phyloP scores from a whole-genome alignment of 179 eudicot species.

The Gypsophila paniculata region DNA sequence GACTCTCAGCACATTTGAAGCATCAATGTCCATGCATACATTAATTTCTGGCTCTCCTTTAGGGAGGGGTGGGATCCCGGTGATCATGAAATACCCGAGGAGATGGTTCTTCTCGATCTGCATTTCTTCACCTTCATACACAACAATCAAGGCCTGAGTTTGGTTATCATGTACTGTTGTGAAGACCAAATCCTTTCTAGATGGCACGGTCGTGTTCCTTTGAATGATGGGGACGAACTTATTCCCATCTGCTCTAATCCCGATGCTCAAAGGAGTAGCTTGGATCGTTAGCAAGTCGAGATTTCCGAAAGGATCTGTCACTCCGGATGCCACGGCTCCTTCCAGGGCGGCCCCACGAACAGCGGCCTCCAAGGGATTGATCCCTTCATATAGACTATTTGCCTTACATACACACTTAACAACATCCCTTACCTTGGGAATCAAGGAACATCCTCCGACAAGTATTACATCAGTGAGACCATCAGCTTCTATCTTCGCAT shows the following conservation, averaged over 20 bases:
- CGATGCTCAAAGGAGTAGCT: slow-evolving; percentile 70
- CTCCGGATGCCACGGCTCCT: slow-evolving; percentile 88
- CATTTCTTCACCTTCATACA: slow-evolving; percentile 70
- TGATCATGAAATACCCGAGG: slow-evolving; percentile 72
- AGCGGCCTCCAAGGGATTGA: slow-evolving; percentile 71
- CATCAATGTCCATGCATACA: slow-evolving; percentile 79
- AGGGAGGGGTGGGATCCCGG: slow-evolving; percentile 65
- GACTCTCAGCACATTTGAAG: slow-evolving; percentile 61
- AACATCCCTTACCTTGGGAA: slow-evolving; percentile 52
- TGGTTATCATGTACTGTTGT: slow-evolving; percentile 80
- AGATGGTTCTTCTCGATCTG: slow-evolving; percentile 54
- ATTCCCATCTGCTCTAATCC: slow-evolving; percentile 58
- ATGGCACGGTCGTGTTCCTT: slow-evolving; percentile 64
- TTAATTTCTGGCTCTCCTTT: slow-evolving; percentile 74
- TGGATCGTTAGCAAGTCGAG: slow-evolving; percentile 78
- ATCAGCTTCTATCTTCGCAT: slow-evolving; percentile 53
- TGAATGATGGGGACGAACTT: slow-evolving; percentile 58
- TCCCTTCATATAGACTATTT: slow-evolving; percentile 45
- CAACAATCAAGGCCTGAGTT: slow-evolving; percentile 59
- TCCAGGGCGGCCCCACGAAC: slow-evolving; percentile 86
- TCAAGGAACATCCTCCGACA: slow-evolving; percentile 76
- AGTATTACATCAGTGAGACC: slow-evolving; percentile 60
- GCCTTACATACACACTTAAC: slow-evolving; percentile 44
- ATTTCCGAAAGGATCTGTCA: slow-evolving; percentile 74
- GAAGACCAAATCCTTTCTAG: slow-evolving; percentile 57